These are phyloP conservation scores for Cladochytrium replicatum DNA, from an alignment of 192 early-diverging fungal species.

Conservation along the genomic window DNA sequence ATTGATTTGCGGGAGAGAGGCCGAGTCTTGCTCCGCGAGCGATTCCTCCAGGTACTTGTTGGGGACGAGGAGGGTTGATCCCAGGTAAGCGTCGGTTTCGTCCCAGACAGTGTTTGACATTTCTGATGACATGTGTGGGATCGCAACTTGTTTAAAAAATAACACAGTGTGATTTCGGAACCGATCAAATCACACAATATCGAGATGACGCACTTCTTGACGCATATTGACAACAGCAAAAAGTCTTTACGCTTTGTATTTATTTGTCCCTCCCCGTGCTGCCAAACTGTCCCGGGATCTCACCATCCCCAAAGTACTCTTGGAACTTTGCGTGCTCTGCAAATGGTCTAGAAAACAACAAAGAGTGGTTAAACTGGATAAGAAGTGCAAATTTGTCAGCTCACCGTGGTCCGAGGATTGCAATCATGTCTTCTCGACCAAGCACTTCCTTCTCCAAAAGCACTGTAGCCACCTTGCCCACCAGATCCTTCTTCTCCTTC, in stretches of 20 bases:
- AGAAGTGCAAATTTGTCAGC: background rate
- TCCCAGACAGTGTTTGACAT: background rate
- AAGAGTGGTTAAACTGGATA: background rate
- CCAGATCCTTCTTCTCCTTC: conserved; percentile 69
- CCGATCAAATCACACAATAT: too few species aligned
- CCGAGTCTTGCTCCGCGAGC: background rate
- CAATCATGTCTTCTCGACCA: conserved; percentile 91
- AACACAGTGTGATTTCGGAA: too few species aligned
- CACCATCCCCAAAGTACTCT: conserved; percentile 29
- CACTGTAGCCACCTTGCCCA: conserved; percentile 86
- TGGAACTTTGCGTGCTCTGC: conserved; percentile 27
- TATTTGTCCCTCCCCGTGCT: too few species aligned
- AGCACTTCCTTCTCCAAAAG: conserved; percentile 96
- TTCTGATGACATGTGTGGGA: too few species aligned
- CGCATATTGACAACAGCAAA: too few species aligned
- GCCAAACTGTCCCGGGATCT: background rate
- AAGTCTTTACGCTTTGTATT: too few species aligned
- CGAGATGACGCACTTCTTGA: too few species aligned
- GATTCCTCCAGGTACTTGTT: background rate
- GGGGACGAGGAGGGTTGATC: conserved; percentile 4
- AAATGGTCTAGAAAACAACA: conserved; percentile 18
- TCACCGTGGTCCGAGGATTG: conserved; percentile 61
- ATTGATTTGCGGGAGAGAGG: too few species aligned
- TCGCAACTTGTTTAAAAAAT: too few species aligned
- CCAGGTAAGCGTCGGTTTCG: background rate